Evolutionary conservation across 2,329 filamentous ascomycete genomes (phyloP), one percentile per base, ranked within the genome.

Genomic region (Sporothrix sp.): DNA sequence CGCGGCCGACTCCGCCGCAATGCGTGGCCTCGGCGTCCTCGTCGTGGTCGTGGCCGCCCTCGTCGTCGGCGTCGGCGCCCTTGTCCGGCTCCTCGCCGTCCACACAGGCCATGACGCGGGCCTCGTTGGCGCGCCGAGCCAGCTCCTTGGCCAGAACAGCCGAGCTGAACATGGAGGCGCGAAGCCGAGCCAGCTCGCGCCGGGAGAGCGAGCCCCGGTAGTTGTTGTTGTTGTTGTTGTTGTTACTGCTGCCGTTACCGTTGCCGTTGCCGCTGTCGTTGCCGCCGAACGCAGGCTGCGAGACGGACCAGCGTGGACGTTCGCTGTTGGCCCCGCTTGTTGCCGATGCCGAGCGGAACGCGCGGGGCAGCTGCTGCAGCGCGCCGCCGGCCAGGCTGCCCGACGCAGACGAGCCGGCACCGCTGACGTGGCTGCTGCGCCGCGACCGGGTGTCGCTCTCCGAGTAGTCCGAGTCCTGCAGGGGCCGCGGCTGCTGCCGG

Each of bases 141-240:
- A 96, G 86, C 61, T 93, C 87, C 60, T 82, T 82, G 0, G 91
- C 90, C 67, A 94, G 95, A 61, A 96, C 82, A n/a, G 89, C 90
- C 0, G 88, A 87, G 56, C 83, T 85, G 20, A 95, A 72, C 36
- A 95, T 78, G 8, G 94, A 72, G 1, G 87, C 79, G 52, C 81
- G 78, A 2, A 90, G 75, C n/a, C 88, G 82, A 14, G 85, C 85
- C 48, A 95, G 76, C 58, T 96, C 91, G n/a, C 79, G 78, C 58
- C 76, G 80, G 8, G 51, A 55, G 23, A 55, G 32, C 7, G 51
- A 30, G 10, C 39, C 46, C 7, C 36, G 35, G 8, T 44, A 11
- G 18, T 38, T 23, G 25, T 30, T 32, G 25, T 39, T n/a, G n/a
- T n/a, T n/a, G n/a, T n/a, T n/a, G n/a, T n/a, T n/a, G n/a, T n/a